Evolutionary conservation across 371 early-diverging fungal species (phyloP), one percentile per base, ranked within the genome.

Genomic region (Apophysomyces trapeziformis): DNA sequence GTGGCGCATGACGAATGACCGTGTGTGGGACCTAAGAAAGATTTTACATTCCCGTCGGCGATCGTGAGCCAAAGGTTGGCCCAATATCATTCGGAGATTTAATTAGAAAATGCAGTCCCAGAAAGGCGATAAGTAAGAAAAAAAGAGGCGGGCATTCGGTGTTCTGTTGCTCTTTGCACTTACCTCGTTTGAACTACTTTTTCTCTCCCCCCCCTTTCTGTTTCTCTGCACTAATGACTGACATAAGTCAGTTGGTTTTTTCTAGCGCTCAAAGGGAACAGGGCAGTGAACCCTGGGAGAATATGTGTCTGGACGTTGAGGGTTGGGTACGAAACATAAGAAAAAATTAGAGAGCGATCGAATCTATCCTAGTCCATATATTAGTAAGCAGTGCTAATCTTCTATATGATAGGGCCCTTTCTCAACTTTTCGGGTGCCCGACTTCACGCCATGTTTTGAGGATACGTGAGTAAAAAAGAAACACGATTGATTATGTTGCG

Each of bases 381-480:
- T 32, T 12, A 46, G 36, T 65, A 13, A 43, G 26, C 39, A 44
- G 62, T 21, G 38, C 36, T 62, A 12, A 11, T 45, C 60, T 18
- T 61, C 32, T 18, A 64, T 66, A 46, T 26, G 32, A 16, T 73
- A 90, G 90, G 92, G 93, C 14, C 92, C 93, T 1, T 87, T 85
- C 77, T 84, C 85, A 37, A 62, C 60, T 14, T 63, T 70, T 12
- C 81, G 90, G 35, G 64, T 80, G 7, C 82, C 90, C 9, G 92
- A 93, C 73, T 89, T 92, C 43, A 88, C 91, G 11, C 87, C 88
- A 26, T 93, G 93, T 71, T 93, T 90, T 65, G 91, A 91, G 69
- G 86, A 91, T 68, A 80, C 82, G 82, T 87, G 82, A 59, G 75
- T 7, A 21, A 21, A 21, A 9, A 41, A 41, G 41, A 26, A 26